A percentile compares a stretch with the other conserved stretches of the same genome.
Conservation (phyloP, 225 moss, liverwort and hornwort genomes). For the Sphagnum contortum region DNA sequence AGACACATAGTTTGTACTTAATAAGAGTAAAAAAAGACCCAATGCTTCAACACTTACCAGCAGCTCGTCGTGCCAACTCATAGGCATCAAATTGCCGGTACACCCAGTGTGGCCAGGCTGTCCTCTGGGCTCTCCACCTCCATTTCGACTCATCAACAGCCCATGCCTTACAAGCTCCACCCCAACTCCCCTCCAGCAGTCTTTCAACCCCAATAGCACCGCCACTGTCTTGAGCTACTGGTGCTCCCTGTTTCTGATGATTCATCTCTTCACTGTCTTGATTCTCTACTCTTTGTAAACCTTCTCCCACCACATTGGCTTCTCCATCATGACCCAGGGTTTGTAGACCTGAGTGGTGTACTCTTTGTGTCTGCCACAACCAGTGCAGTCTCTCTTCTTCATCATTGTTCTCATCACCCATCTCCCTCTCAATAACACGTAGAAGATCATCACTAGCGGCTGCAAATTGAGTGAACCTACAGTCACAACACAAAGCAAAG, state of each 20-base stretch:
- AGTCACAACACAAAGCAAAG: too few species aligned
- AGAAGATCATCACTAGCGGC: slow-evolving; percentile 45
- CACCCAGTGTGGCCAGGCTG: slow-evolving; percentile 96
- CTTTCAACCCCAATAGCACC: slow-evolving; percentile 15
- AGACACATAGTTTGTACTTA: too few species aligned
- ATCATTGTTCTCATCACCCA: slow-evolving; percentile 75
- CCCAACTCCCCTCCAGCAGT: slow-evolving; percentile 62
- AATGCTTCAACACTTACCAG: slow-evolving; percentile 34
- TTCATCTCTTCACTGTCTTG: slow-evolving; percentile 22
- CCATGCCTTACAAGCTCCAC: slow-evolving; percentile 91
- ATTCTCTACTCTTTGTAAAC: slow-evolving; percentile 21
- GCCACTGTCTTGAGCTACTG: slow-evolving; percentile 20
- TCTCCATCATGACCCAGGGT: slow-evolving; percentile 27
- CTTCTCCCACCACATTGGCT: slow-evolving; percentile 22
- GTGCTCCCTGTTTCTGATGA: slow-evolving; percentile 42
- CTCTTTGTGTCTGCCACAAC: slow-evolving; percentile 54
- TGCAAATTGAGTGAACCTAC: slow-evolving; percentile 30
- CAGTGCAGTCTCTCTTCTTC: slow-evolving; percentile 69
- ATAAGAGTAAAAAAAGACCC: neutral
- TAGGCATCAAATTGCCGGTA: slow-evolving; percentile 95
- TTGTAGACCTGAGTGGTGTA: slow-evolving; percentile 26
- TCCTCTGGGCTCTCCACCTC: slow-evolving; percentile 64
- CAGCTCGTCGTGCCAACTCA: slow-evolving; percentile 88
- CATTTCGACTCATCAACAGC: slow-evolving; percentile 78
- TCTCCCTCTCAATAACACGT: slow-evolving; percentile 32